Evolutionary conservation across 176 grass and related monocot species (phyloP).

Genomic region (Miscanthus lutarioriparius): DNA sequence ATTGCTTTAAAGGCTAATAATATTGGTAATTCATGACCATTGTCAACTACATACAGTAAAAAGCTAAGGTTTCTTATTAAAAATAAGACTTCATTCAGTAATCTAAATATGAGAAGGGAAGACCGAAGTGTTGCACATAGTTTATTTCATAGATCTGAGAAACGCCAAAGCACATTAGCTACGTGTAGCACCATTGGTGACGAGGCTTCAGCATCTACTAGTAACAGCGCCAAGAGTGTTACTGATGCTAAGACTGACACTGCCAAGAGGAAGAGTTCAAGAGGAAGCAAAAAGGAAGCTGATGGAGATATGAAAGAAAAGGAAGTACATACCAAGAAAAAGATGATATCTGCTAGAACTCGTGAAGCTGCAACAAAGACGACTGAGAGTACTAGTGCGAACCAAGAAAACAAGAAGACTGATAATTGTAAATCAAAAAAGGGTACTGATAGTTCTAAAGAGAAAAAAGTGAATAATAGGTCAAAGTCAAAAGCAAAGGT

Average conservation of each 20-base stretch:
- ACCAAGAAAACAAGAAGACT: slow-evolving; percentile 38
- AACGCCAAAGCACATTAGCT: slow-evolving; percentile 40
- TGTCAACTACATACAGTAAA: slow-evolving; percentile 38
- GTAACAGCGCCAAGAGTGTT: slow-evolving; percentile 7
- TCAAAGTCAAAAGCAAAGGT: slow-evolving; percentile 57
- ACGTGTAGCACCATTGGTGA: slow-evolving; percentile 35
- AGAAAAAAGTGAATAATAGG: slow-evolving; percentile 38
- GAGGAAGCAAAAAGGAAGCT: slow-evolving; percentile 38
- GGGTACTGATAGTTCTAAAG: slow-evolving; percentile 35
- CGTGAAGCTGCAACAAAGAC: slow-evolving; percentile 48
- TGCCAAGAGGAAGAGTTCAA: slow-evolving; percentile 25
- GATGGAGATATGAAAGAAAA: slow-evolving; percentile 42
- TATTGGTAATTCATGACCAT: slow-evolving; percentile 28
- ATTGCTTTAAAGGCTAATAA: slow-evolving; percentile 35
- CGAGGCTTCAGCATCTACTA: slow-evolving; percentile 32
- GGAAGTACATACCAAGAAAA: slow-evolving; percentile 47
- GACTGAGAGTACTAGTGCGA: slow-evolving; percentile 4
- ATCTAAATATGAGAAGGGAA: slow-evolving; percentile 28
- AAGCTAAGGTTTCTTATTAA: slow-evolving; percentile 28
- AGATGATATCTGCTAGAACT: slow-evolving; percentile 40
- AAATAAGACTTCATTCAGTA: slow-evolving; percentile 29
- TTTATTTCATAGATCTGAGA: slow-evolving; percentile 49
- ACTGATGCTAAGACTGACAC: slow-evolving; percentile 9
- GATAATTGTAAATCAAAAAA: slow-evolving; percentile 36
- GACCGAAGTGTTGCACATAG: slow-evolving; percentile 27